A percentile compares a stretch with the other conserved stretches of the same genome.
phyloP scores from a whole-genome alignment of 495 filamentous ascomycete genomes.

The Chaetomidium leptoderma region DNA sequence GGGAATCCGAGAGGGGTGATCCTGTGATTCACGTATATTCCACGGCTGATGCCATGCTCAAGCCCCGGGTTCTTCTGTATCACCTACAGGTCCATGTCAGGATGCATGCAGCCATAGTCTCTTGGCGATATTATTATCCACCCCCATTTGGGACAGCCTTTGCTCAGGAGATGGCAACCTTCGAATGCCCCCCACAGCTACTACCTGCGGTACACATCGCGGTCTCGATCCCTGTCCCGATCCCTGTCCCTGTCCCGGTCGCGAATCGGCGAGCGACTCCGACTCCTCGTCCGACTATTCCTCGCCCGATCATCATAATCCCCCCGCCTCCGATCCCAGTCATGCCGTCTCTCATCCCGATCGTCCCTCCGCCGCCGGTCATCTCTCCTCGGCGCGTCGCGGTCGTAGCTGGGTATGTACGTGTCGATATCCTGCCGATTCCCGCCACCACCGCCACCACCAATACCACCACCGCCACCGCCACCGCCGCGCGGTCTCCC shows the following conservation, averaged over 20 bases:
- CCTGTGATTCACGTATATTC: too few relatives aligned
- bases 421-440: conserved; percentile 51
- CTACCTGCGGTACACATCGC: conserved; percentile 43
- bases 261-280: conserved; percentile 46
- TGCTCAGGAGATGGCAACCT: too few relatives aligned
- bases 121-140: not conserved
- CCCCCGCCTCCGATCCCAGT: conserved; percentile 32
- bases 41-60: too few relatives aligned
- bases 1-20: not conserved
- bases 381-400: conserved; percentile 39
- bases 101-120: not conserved
- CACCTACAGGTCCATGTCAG: not conserved
- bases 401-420: conserved; percentile 56
- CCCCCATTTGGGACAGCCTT: not conserved
- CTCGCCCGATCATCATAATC: conserved; percentile 49
- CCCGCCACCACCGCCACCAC: conserved; percentile 30
- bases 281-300: conserved; percentile 44
- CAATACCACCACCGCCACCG: conserved; percentile 30
- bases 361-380: conserved; percentile 47
- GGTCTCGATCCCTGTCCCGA: conserved; percentile 23
- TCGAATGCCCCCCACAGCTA: conserved; percentile 17
- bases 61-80: too few relatives aligned
- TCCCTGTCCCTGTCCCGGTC: conserved; percentile 41
- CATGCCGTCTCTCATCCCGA: conserved; percentile 40
- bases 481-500: conserved; percentile 33